Conservation (phyloP, 2,329 filamentous ascomycete species). For the Fusarium chuoi region DNA sequence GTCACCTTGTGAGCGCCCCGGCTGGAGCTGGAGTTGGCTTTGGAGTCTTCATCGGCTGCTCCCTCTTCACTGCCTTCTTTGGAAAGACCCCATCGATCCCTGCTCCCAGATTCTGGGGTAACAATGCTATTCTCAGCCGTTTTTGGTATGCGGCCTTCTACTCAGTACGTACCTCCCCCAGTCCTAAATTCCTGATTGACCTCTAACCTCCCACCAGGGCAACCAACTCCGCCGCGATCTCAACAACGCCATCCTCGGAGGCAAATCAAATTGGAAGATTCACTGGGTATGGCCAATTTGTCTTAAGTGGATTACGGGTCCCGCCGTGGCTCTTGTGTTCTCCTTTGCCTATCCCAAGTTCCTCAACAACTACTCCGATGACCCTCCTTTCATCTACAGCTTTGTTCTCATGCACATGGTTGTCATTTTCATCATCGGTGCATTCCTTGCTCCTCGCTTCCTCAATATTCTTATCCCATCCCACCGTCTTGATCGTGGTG, state of each 20-base stretch:
- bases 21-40: conserved; percentile 61
- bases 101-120: conserved; percentile 56
- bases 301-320: conserved; percentile 56
- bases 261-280: conserved; percentile 62
- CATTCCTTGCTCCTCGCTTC: conserved; percentile 24
- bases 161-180: conserved; percentile 54
- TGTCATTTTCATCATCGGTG: conserved; percentile 29
- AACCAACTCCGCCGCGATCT: conserved; percentile 64
- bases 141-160: conserved; percentile 65
- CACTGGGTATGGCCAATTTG: conserved; percentile 54
- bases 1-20: conserved; percentile 53
- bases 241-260: conserved; percentile 57
- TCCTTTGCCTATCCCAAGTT: conserved; percentile 56
- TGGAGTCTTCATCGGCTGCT: conserved; percentile 56
- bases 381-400: conserved; percentile 33
- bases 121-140: conserved; percentile 49
- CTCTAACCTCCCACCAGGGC: conserved; percentile 51
- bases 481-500: conserved; percentile 18
- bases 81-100: conserved; percentile 51
- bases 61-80: conserved; percentile 49
- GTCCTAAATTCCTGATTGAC: fast-evolving
- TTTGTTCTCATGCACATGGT: conserved; percentile 37
- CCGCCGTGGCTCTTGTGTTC: conserved; percentile 57
- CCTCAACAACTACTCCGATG: conserved; percentile 6
- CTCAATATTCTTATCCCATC: conserved; percentile 26